Evolutionary conservation across 2,329 filamentous ascomycete species (phyloP), one percentile per base, ranked within the genome.

Genomic region (Leptographium procerum): DNA sequence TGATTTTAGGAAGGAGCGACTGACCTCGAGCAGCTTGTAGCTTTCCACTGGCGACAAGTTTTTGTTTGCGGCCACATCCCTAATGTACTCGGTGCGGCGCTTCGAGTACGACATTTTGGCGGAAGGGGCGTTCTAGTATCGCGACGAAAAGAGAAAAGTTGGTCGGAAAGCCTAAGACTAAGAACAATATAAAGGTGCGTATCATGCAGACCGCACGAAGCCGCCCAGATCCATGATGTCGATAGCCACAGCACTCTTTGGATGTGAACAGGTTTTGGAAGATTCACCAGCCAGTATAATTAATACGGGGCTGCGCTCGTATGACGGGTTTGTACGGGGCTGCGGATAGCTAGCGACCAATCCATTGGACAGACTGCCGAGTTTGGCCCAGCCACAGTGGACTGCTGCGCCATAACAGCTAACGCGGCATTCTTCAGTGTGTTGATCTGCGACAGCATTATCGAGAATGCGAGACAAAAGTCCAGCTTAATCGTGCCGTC

Each of bases 11-110:
- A 59, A 60, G 55, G 58, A 34, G 16, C 26, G 16, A 63, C 66
- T 50, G 59, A 78, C 77, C 71, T 77, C 68, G 53, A 78, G 63
- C 26, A 80, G 68, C 61, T 72, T 71, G 61, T 77, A 68, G 60
- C 76, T 70, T 64, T 78, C 72, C 61, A 50, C 51, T n/a, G 70
- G 67, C 10, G 71, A 73, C 58, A 78, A 62, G 24, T 72, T 65
- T 61, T 66, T 74, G 64, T 74, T 72, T 43, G 71, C 72, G 55
- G 73, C 75, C 68, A 79, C 76, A 48, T 71, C 69, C 57, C 77
- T 69, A 65, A 78, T 79, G 54, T 71, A 64, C 52, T 73, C 63
- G 8, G 69, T 73, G 60, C 76, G 75, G 61, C 64, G 70, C 9
- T 64, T 57, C 48, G 58, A 63, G 55, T 71, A 69, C 40, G 74